These are phyloP conservation scores for Trichothecium sympodiale DNA, from an alignment of 2,329 filamentous ascomycete genomes.

Conservation along the genomic window DNA sequence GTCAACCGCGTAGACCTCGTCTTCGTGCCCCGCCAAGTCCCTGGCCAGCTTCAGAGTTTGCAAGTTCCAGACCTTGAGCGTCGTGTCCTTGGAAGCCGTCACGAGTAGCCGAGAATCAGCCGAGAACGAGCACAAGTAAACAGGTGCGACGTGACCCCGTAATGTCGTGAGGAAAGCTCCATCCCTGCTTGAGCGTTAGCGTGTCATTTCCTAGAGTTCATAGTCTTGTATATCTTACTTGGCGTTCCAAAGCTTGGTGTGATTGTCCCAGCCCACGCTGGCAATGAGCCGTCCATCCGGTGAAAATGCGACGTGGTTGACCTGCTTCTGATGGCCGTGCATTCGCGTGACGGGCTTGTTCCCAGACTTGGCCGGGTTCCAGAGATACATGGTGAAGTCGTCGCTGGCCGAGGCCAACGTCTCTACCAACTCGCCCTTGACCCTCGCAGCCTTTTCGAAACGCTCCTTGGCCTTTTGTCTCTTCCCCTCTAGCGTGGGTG, in stretches of 20 bases:
- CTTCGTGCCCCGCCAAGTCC: constrained; percentile 81
- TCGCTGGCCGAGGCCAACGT: constrained; percentile 83
- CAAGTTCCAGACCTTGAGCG: constrained; percentile 91
- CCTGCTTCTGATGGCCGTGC: constrained; percentile 91
- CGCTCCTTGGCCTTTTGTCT: constrained; percentile 64
- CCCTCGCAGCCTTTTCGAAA: constrained; percentile 74
- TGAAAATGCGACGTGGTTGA: constrained; percentile 91
- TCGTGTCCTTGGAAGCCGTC: constrained; percentile 83
- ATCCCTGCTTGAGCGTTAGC: constrained; percentile 29
- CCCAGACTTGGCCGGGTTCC: constrained; percentile 62
- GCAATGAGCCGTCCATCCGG: constrained; percentile 83
- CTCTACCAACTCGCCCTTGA: constrained; percentile 69
- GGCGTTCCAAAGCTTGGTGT: constrained; percentile 84
- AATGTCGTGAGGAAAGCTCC: constrained; percentile 78
- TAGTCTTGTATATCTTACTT: constrained; percentile 37
- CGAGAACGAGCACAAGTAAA: constrained; percentile 88
- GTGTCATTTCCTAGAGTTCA: background rate
- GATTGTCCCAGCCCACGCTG: constrained; percentile 85
- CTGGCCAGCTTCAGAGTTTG: constrained; percentile 66
- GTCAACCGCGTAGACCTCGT: constrained; percentile 89
- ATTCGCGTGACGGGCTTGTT: constrained; percentile 81
- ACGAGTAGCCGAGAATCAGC: constrained; percentile 85
- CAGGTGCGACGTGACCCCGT: constrained; percentile 76
- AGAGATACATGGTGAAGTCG: constrained; percentile 93
- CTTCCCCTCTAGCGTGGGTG: constrained; percentile 58